Conservation (phyloP, 768 basidiomycete genomes). For the Trichaptum fuscoviolaceum region DNA sequence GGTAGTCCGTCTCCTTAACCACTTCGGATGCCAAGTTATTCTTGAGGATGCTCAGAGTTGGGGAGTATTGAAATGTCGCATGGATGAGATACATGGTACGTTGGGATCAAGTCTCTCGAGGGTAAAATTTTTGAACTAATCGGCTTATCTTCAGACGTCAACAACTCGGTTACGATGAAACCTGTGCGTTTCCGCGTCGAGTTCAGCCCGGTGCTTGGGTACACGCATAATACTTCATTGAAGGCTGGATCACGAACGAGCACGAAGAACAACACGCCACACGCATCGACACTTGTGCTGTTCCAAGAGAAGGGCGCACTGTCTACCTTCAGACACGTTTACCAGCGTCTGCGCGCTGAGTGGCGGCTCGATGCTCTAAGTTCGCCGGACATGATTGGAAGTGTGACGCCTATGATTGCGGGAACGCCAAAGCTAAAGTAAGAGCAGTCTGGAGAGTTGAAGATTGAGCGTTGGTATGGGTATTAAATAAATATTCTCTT, state of each 20-base stretch:
- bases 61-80: conserved; percentile 44
- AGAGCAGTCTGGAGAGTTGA: neutral
- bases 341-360: conserved; percentile 63
- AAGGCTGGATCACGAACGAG: conserved; percentile 18
- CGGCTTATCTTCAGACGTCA: conserved; percentile 23
- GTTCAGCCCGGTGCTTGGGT: conserved; percentile 38
- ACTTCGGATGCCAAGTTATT: conserved; percentile 56
- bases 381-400: neutral
- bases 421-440: neutral
- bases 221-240: conserved; percentile 1
- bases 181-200: conserved; percentile 82
- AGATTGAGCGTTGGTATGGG: neutral
- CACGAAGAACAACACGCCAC: conserved; percentile 27
- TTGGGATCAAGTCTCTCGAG: neutral
- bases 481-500: neutral
- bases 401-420: neutral
- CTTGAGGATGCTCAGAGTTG: conserved; percentile 47
- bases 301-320: conserved; percentile 89
- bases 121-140: neutral
- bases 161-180: conserved; percentile 50
- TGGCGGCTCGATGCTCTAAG: conserved; percentile 44
- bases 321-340: conserved; percentile 77
- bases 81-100: conserved; percentile 41
- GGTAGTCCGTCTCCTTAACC: conserved; percentile 56
- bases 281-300: conserved; percentile 64